Evolutionary conservation across 352 stramenopile genomes (phyloP), one percentile per base, ranked within the genome.

Genomic region (Globisporangium mamillatum): DNA sequence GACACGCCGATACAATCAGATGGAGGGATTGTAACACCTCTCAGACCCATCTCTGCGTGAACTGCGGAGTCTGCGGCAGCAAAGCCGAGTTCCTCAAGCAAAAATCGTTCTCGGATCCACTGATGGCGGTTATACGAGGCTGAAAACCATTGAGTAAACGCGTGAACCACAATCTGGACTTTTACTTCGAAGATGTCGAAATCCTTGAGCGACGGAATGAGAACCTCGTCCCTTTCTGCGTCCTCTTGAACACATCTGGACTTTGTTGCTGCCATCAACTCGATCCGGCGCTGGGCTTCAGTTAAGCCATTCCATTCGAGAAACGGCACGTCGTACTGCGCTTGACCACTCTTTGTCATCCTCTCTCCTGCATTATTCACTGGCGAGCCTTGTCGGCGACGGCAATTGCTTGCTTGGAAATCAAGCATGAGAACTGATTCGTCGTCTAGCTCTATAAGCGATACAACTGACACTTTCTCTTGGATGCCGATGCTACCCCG

Each of bases 81-180:
- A 67, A 80, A 93, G 2, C 24, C 36, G 3, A 93, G 72, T 59
- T 93, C 84, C 54, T 93, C 84, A 0, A 36, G 58, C 5, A 93
- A 62, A 66, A 91, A 92, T 1, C 48, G 70, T 48, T 87, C 79
- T 36, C 84, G 82, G 54, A 88, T 73, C 20, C 73, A 68, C 64
- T 86, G 78, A 22, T 69, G 81, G 52, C 79, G 72, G 29, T 79
- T 68, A 16, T 79, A 70, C 16, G 48, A 79, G 12, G 80, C 70
- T 36, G 75, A 50, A 58, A 88, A 93, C 84, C 82, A 93, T 20
- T 78, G 78, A 4, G 71, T 80, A 60, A 91, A 91, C 20, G 74
- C 67, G 36, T 77, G 75, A n/a, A 89, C 65, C 25, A 59, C 70
- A 4, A 85, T 50, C 41, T 88, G 79, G 0, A 82, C 65, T 38